Percentiles rank a stretch among this genome's conserved stretches.
These are phyloP conservation scores for Prototheca cutis DNA, from an alignment of 163 green algal genomes.

Conservation along the genomic window DNA sequence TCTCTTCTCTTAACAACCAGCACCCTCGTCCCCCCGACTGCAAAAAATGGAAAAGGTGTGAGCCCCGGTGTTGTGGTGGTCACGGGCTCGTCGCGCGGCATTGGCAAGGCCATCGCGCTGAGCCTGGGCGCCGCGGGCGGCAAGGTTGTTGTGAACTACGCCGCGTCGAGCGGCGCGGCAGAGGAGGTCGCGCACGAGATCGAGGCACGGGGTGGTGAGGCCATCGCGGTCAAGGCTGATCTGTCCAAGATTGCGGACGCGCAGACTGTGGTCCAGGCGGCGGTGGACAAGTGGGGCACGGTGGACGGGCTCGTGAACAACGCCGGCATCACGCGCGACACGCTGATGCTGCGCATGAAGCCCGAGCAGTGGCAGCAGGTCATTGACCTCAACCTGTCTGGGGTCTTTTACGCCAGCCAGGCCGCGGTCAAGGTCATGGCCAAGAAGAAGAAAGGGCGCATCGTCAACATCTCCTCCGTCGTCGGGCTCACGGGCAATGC, in stretches of 20 bases:
- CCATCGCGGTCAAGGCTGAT: constrained; percentile 69
- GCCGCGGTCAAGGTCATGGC: constrained; percentile 85
- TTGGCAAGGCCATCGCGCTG: constrained; percentile 81
- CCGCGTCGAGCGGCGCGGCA: constrained; percentile 57
- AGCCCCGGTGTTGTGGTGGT: constrained; percentile 66
- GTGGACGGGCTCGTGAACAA: constrained; percentile 68
- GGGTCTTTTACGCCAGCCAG: constrained; percentile 91
- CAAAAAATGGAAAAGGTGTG: too few relatives aligned
- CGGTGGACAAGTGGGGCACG: constrained; percentile 51
- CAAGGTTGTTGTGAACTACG: constrained; percentile 75
- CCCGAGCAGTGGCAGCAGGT: constrained; percentile 91
- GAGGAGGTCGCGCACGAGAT: constrained; percentile 75
- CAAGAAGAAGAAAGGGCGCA: constrained; percentile 83
- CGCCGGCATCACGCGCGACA: constrained; percentile 93
- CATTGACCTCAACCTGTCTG: constrained; percentile 93
- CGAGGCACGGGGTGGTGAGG: constrained; percentile 62
- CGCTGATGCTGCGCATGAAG: constrained; percentile 99
- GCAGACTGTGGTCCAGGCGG: constrained; percentile 38
- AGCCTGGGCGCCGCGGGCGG: constrained; percentile 59
- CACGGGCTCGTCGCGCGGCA: constrained; percentile 84
- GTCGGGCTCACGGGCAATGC: constrained; percentile 90
- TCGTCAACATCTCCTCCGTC: constrained; percentile 97
- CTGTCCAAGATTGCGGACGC: constrained; percentile 49
- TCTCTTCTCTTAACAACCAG: too few relatives aligned
- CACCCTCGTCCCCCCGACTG: too few relatives aligned